These are phyloP conservation scores for Parmelia sp. DNA, from an alignment of 495 filamentous ascomycete species.

Conservation along the genomic window DNA sequence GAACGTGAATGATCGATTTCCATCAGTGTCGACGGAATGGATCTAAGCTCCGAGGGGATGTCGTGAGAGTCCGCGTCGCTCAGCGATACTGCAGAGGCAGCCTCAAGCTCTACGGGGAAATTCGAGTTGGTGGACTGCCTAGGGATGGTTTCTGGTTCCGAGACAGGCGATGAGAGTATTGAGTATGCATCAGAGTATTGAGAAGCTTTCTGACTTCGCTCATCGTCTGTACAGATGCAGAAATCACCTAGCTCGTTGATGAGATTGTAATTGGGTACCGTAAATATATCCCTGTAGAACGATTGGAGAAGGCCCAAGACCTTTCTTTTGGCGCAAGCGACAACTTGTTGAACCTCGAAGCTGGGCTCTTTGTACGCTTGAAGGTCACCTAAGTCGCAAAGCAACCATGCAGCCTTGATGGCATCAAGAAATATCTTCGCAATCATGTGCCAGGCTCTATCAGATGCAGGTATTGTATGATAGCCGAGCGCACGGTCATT, in stretches of 20 bases:
- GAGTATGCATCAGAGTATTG: neutral
- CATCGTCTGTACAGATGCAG: neutral
- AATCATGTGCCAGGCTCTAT: neutral
- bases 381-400: neutral
- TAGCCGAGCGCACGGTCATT: neutral
- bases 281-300: neutral
- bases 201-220: neutral
- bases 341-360: neutral
- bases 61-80: neutral
- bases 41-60: neutral
- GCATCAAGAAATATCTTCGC: neutral
- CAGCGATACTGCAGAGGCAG: neutral
- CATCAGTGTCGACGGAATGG: neutral
- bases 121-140: neutral
- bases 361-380: neutral
- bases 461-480: neutral
- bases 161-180: neutral
- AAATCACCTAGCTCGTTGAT: neutral
- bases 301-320: neutral
- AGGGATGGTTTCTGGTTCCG: neutral
- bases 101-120: neutral
- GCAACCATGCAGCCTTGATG: neutral
- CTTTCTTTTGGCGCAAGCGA: neutral
- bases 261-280: conserved; percentile 1
- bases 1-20: neutral